These are phyloP conservation scores for Colletotrichum neosansevieriae DNA, from an alignment of 2,329 filamentous ascomycete genomes.

Conservation along the genomic window DNA sequence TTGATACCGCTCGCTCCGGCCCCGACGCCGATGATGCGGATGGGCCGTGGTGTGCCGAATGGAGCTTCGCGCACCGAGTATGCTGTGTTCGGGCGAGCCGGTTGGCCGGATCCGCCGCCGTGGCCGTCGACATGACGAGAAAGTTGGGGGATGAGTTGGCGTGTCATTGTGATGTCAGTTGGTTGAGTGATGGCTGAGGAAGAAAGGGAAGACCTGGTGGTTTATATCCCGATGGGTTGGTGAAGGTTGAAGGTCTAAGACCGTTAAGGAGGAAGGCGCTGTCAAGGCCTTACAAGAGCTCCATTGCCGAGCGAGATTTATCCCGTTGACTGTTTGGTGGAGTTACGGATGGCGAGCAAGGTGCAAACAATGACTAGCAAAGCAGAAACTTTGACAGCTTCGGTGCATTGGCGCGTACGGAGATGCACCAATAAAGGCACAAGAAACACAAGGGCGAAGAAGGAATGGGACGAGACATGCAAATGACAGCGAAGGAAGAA, in stretches of 20 bases:
- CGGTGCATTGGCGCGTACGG: not conserved
- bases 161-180: conserved; percentile 34
- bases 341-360: conserved; percentile 19
- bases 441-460: not conserved
- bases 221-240: conserved; percentile 27
- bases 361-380: not conserved
- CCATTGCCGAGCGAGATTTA: conserved; percentile 11
- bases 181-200: not conserved
- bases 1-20: conserved; percentile 41
- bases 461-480: conserved; percentile 20
- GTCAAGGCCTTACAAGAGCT: conserved; percentile 7
- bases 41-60: conserved; percentile 30
- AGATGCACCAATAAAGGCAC: conserved; percentile 27
- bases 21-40: conserved; percentile 40
- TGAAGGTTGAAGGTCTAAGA: not conserved
- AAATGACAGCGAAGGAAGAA: conserved; percentile 7
- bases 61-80: conserved; percentile 38
- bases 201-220: conserved; percentile 2
- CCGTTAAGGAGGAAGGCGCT: conserved; percentile 13
- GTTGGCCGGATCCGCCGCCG: conserved; percentile 29
- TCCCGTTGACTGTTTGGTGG: conserved; percentile 5
- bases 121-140: conserved; percentile 39
- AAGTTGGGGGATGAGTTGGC: conserved; percentile 35
- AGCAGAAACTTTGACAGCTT: conserved; percentile 14
- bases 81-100: conserved; percentile 13